phyloP scores from a whole-genome alignment of 257 asterid genomes.

The Eustoma russellianum region DNA sequence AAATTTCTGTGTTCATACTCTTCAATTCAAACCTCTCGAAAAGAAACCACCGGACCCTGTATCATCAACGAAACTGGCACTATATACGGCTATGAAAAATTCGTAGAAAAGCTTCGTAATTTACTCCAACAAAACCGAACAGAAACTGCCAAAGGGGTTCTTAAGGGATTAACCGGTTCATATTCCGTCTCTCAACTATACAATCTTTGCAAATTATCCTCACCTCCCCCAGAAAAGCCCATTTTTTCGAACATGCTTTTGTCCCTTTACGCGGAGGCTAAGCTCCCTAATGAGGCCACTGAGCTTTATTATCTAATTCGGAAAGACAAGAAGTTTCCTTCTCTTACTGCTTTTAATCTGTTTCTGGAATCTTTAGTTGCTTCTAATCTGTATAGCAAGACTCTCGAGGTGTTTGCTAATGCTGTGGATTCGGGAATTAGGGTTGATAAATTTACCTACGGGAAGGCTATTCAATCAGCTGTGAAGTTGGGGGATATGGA shows the following conservation, averaged over 20 bases:
- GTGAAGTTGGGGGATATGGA: conserved; percentile 52
- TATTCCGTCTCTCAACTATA: conserved; percentile 47
- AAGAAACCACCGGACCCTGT: background rate
- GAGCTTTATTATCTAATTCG: conserved; percentile 45
- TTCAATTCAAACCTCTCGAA: background rate
- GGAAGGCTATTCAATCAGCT: conserved; percentile 65
- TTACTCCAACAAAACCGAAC: conserved; percentile 45
- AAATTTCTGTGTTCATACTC: conserved; percentile 5
- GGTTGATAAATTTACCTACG: conserved; percentile 56
- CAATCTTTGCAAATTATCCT: conserved; percentile 20
- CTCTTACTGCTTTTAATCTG: conserved; percentile 40
- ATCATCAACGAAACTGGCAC: conserved; percentile 1
- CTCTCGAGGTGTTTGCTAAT: conserved; percentile 36
- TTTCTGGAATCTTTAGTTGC: conserved; percentile 54
- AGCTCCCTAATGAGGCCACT: conserved; percentile 40
- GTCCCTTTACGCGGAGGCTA: conserved; percentile 48
- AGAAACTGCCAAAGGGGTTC: conserved; percentile 41
- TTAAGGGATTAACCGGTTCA: conserved; percentile 25
- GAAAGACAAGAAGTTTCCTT: conserved; percentile 33
- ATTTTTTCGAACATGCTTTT: conserved; percentile 36
- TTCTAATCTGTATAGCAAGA: conserved; percentile 21
- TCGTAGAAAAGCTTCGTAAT: conserved; percentile 35
- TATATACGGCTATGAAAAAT: conserved; percentile 1
- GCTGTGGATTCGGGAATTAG: conserved; percentile 42
- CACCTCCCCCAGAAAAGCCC: conserved; percentile 33